These are phyloP conservation scores for Didymella segeticola DNA, from an alignment of 2,329 filamentous ascomycete genomes.

Conservation along the genomic window DNA sequence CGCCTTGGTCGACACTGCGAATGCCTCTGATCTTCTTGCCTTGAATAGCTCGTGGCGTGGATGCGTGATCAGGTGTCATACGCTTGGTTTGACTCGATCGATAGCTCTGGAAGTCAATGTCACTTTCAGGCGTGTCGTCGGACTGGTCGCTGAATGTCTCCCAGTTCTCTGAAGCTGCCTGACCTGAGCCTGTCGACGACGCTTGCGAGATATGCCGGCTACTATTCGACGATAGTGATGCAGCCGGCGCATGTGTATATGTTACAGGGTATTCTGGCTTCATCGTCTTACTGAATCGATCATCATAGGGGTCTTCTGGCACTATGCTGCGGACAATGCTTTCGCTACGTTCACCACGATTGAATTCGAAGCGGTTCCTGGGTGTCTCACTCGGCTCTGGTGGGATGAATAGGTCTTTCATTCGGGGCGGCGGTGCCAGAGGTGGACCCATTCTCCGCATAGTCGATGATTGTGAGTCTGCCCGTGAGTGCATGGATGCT, in stretches of 20 bases:
- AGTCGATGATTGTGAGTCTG: conserved; percentile 34
- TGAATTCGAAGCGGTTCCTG: conserved; percentile 47
- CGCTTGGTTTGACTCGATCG: conserved; percentile 73
- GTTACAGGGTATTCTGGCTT: conserved; percentile 34
- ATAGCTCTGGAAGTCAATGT: conserved; percentile 82
- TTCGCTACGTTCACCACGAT: conserved; percentile 57
- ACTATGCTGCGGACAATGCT: conserved; percentile 66
- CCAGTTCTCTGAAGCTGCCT: conserved; percentile 94
- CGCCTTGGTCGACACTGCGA: conserved; percentile 53
- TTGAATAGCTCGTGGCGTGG: conserved; percentile 41
- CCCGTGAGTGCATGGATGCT: conserved; percentile 31
- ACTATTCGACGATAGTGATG: conserved; percentile 35
- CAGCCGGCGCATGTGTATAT: conserved; percentile 28
- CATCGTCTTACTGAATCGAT: conserved; percentile 42
- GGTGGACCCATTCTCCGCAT: conserved; percentile 52
- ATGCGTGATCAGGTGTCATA: conserved; percentile 51
- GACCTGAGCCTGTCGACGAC: conserved; percentile 58
- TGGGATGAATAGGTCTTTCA: conserved; percentile 78
- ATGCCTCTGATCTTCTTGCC: conserved; percentile 53
- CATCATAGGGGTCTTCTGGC: conserved; percentile 85
- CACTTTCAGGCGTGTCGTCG: conserved; percentile 67
- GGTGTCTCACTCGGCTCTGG: conserved; percentile 57
- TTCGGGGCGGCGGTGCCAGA: conserved; percentile 78
- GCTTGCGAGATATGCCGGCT: conserved; percentile 69
- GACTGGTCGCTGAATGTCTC: conserved; percentile 91